Evolutionary conservation across 2,329 filamentous ascomycete genomes (phyloP), one percentile per base, ranked within the genome.

Genomic region (Boeremia lycopersici): DNA sequence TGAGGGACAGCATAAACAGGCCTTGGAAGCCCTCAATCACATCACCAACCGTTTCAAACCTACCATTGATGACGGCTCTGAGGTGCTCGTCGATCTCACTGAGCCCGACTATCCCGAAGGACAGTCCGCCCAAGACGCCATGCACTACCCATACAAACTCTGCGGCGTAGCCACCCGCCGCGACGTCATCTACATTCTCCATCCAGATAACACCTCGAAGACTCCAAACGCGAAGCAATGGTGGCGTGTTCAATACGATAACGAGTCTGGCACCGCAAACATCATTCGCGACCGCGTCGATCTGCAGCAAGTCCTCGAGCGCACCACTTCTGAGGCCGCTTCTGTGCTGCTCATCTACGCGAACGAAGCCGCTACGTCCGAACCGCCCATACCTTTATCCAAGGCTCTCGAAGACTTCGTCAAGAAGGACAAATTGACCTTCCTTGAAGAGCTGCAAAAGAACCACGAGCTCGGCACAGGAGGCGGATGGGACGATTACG

Each of bases 281-380:
- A 69, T 74, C 9, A 57, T 59, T 58, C 61, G 71, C 53, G 50
- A 74, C 69, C 59, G 67, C 42, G 77, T 84, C 19, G 74, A 76
- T 3, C 80, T 84, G 53, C 74, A 78, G 38, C 80, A 85, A 54
- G 85, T 86, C 9, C 77, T 87, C 46, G 73, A 79, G 60, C 76
- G 83, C 59, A 81, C 82, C 48, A 77, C 76, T 23, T 76, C 79
- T 31, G 84, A 86, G 60, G 78, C 79, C 47, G 77, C 72, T 29
- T 79, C 76, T 8, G 82, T 80, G 2, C 69, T 88, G 1, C 77
- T 88, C 9, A 80, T 88, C 2, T 88, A 87, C 65, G 85, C 84
- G 17, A 84, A 79, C 61, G 79, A 82, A 3, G 65, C 66, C 11
- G 74, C 74, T 1, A 62, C 60, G 6, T 59, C 63, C 9, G 45